phyloP scores from a whole-genome alignment of 345 rosid genomes.

The Gossypium sturtianum region DNA sequence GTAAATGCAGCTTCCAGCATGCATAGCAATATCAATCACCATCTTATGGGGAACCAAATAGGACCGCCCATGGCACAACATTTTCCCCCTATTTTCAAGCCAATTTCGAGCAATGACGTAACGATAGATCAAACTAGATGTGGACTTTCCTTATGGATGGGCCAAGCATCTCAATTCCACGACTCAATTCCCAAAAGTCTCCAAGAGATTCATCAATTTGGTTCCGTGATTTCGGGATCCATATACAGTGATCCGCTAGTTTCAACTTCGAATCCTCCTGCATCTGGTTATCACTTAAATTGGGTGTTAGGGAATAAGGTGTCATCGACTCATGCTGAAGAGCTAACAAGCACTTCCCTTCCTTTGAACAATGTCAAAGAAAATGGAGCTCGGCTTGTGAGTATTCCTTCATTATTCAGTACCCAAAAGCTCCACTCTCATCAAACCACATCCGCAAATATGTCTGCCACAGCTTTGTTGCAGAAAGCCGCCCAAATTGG shows the following conservation, averaged over 20 bases:
- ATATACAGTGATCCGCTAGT: slow-evolving; percentile 22
- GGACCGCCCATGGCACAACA: slow-evolving; percentile 38
- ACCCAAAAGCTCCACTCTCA: slow-evolving; percentile 34
- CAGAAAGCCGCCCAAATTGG: slow-evolving; percentile 94
- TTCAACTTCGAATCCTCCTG: slow-evolving; percentile 25
- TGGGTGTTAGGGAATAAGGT: slow-evolving; percentile 50
- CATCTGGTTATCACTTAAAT: slow-evolving; percentile 30
- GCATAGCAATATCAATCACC: slow-evolving; percentile 31
- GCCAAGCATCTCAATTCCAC: slow-evolving; percentile 25
- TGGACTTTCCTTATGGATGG: slow-evolving; percentile 42
- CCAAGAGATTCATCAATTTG: slow-evolving; percentile 34
- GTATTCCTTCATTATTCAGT: slow-evolving; percentile 74
- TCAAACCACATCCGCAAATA: slow-evolving; percentile 34
- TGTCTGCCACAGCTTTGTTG: slow-evolving; percentile 91
- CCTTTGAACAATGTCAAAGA: slow-evolving; percentile 29
- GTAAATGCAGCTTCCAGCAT: slow-evolving; percentile 63
- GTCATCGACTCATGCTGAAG: slow-evolving; percentile 19
- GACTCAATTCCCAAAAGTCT: slow-evolving; percentile 27
- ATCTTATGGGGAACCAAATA: slow-evolving; percentile 44
- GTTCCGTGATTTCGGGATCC: slow-evolving; percentile 22
- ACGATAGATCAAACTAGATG: slow-evolving; percentile 26
- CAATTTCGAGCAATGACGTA: slow-evolving; percentile 32
- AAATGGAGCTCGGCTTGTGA: slow-evolving; percentile 30
- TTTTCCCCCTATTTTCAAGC: slow-evolving; percentile 52
- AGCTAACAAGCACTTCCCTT: slow-evolving; percentile 30